Percentiles rank a stretch among this genome's conserved stretches.
Conservation (phyloP, 768 basidiomycete species). For the Amylocystis lapponica region DNA sequence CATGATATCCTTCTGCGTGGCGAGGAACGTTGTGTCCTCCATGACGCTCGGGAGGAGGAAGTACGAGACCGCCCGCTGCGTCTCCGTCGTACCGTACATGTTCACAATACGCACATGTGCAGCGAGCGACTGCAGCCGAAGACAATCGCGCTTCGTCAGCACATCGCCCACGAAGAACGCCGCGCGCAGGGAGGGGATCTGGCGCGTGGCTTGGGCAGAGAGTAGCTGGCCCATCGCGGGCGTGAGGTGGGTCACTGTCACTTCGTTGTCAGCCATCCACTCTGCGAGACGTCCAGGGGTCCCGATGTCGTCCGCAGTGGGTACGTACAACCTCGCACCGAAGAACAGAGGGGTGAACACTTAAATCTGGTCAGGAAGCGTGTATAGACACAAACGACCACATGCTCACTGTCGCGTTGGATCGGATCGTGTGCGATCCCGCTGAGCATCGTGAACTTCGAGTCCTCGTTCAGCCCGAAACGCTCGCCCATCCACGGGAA, state of each 20-base stretch:
- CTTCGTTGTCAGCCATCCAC: constrained; percentile 92
- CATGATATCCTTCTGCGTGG: constrained; percentile 95
- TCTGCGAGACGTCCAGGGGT: constrained; percentile 94
- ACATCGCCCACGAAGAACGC: constrained; percentile 99
- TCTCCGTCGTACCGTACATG: constrained; percentile 99
- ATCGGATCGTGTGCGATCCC: constrained; percentile 99
- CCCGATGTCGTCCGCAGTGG: constrained; percentile 94
- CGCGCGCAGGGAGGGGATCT: constrained; percentile 80
- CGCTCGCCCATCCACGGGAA: constrained; percentile 98
- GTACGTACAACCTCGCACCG: constrained; percentile 91
- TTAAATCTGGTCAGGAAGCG: constrained; percentile 25
- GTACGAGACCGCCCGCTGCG: constrained; percentile 97
- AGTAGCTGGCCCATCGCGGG: constrained; percentile 99
- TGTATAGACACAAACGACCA: neutral
- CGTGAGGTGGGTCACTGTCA: constrained; percentile 96
- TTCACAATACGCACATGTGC: constrained; percentile 92
- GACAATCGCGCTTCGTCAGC: constrained; percentile 95
- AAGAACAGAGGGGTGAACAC: constrained; percentile 99
- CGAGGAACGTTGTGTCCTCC: constrained; percentile 83
- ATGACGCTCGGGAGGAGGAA: constrained; percentile 85
- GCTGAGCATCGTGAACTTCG: constrained; percentile 96
- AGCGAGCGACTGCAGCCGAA: constrained; percentile 88
- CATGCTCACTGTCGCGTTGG: constrained; percentile 88
- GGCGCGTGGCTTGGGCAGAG: constrained; percentile 75
- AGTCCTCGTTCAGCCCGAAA: constrained; percentile 67